These are phyloP conservation scores for Pleurotus platypus DNA, from an alignment of 768 basidiomycete species.

Conservation along the genomic window DNA sequence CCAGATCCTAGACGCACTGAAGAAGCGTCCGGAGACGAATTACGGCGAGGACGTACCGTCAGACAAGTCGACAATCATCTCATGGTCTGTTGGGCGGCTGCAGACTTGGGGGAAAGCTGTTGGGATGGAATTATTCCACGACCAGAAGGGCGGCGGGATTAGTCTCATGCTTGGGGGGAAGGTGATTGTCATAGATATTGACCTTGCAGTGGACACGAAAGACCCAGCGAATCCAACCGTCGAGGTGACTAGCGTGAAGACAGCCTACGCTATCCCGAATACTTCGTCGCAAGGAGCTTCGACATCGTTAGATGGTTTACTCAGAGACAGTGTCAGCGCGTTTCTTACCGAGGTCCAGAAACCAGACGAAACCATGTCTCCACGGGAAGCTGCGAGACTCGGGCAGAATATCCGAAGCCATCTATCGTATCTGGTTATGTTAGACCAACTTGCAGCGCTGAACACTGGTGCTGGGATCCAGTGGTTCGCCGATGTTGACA, in stretches of 20 bases:
- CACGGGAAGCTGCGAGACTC: slow-evolving; percentile 46
- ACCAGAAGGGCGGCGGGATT: slow-evolving; percentile 48
- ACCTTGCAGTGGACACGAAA: slow-evolving; percentile 46
- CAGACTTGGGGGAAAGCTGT: slow-evolving; percentile 58
- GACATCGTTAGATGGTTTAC: slow-evolving; percentile 58
- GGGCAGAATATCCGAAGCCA: slow-evolving; percentile 49
- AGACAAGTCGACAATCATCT: slow-evolving; percentile 36
- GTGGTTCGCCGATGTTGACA: slow-evolving; percentile 72
- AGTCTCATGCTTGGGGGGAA: slow-evolving; percentile 72
- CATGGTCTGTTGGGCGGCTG: slow-evolving; percentile 59
- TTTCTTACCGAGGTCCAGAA: slow-evolving; percentile 64
- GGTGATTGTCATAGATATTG: slow-evolving; percentile 76
- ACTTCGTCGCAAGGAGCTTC: slow-evolving; percentile 46
- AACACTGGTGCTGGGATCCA: slow-evolving; percentile 61
- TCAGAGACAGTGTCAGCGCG: slow-evolving; percentile 49
- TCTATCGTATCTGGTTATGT: slow-evolving; percentile 65
- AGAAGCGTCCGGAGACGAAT: slow-evolving; percentile 38
- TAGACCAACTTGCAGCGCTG: slow-evolving; percentile 63
- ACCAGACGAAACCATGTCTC: slow-evolving; percentile 44
- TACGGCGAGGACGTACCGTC: slow-evolving; percentile 68
- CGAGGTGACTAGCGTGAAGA: slow-evolving; percentile 58
- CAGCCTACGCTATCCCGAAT: slow-evolving; percentile 63
- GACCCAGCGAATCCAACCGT: slow-evolving; percentile 33
- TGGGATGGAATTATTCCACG: slow-evolving; percentile 76
- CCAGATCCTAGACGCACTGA: slow-evolving; percentile 44